Evolutionary conservation across 2,329 filamentous ascomycete genomes (phyloP).

Genomic region (Fusarium tupiense): DNA sequence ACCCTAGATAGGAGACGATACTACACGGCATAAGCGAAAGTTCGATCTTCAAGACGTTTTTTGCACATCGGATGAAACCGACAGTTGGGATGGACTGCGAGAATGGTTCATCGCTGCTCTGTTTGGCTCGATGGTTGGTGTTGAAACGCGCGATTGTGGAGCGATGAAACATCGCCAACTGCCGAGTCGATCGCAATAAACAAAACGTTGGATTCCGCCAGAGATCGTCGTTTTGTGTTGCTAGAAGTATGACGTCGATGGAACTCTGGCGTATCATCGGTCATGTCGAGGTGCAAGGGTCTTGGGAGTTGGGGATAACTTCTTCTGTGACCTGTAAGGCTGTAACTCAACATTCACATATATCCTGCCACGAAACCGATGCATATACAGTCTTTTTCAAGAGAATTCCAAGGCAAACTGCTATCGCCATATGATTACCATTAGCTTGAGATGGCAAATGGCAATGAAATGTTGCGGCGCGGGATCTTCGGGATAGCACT

Average conservation of each 20-base stretch:
- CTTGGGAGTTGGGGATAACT: not conserved
- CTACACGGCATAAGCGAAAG: constrained; percentile 4
- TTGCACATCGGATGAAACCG: not conserved
- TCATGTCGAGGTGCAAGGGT: not conserved
- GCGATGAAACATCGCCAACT: constrained; percentile 11
- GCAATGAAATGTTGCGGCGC: not conserved
- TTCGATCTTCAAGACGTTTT: constrained; percentile 3
- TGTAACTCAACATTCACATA: too few species aligned
- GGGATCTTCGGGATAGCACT: not conserved
- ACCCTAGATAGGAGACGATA: constrained; percentile 3
- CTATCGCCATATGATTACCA: too few species aligned
- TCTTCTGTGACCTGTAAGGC: not conserved
- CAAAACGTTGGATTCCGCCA: not conserved
- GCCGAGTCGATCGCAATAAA: constrained; percentile 22
- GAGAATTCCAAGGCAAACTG: too few species aligned
- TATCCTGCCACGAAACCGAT: not conserved
- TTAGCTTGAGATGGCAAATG: too few species aligned
- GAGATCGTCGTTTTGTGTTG: not conserved
- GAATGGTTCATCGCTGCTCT: not conserved
- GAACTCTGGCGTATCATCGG: not conserved
- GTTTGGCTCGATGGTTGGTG: not conserved
- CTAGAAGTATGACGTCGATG: not conserved
- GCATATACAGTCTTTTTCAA: too few species aligned
- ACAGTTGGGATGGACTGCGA: not conserved
- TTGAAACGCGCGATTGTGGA: not conserved